These are phyloP conservation scores for Bassia scoparia DNA, from an alignment of 148 eudicot species.

Conservation along the genomic window DNA sequence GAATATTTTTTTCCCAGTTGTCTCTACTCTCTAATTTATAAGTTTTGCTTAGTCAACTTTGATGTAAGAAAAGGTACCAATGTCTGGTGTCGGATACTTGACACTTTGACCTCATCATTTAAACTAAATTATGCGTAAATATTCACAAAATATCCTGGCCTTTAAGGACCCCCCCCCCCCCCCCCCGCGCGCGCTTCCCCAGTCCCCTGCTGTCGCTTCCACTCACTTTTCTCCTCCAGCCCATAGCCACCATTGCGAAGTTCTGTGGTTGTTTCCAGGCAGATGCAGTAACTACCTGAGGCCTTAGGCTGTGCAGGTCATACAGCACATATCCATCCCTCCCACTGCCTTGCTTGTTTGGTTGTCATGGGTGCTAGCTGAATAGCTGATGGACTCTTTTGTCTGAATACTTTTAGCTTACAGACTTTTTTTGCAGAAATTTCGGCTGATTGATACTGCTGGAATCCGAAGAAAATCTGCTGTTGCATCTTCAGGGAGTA, in stretches of 20 bases:
- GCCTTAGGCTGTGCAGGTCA: not conserved
- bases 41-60: not conserved
- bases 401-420: slow-evolving; percentile 10
- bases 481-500: slow-evolving; percentile 95
- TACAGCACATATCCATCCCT: not conserved
- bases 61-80: no score
- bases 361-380: not conserved
- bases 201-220: no score
- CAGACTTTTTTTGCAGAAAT: slow-evolving; percentile 52
- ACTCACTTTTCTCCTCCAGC: not conserved
- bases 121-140: no score
- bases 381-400: not conserved
- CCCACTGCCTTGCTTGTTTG: not conserved
- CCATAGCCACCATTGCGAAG: not conserved
- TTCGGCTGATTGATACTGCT: slow-evolving; percentile 92
- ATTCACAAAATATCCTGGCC: no score
- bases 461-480: slow-evolving; percentile 88
- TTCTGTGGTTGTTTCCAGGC: not conserved
- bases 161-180: not conserved
- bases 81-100: no score
- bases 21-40: not conserved
- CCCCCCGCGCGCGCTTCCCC: not conserved
- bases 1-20: not conserved
- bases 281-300: not conserved
- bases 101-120: no score